Conservation (phyloP, 495 filamentous ascomycete species). For the Penicillium maclennaniae region DNA sequence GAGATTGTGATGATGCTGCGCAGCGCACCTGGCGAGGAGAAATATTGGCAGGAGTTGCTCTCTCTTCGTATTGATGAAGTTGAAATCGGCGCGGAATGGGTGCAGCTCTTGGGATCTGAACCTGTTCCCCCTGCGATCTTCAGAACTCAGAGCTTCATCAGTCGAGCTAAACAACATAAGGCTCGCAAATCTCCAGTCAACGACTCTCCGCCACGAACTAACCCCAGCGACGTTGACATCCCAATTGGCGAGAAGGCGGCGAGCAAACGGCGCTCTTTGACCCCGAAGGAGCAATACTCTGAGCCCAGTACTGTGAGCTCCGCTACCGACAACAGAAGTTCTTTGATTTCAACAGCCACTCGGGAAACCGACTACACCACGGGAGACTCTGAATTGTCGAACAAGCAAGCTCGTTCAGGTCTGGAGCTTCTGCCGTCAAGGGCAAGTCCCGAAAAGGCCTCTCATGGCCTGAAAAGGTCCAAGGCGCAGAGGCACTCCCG, state of each 20-base stretch:
- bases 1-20: slow-evolving; percentile 85
- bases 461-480: slow-evolving; percentile 48
- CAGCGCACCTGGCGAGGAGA: slow-evolving; percentile 32
- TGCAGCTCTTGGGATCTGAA: slow-evolving; percentile 70
- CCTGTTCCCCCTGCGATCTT: slow-evolving; percentile 68
- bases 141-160: slow-evolving; percentile 50
- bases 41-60: slow-evolving; percentile 78
- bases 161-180: slow-evolving; percentile 38
- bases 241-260: slow-evolving; percentile 69
- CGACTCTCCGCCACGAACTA: slow-evolving; percentile 39
- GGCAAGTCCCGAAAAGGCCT: slow-evolving; percentile 24
- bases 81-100: slow-evolving; percentile 79
- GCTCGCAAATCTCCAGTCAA: slow-evolving; percentile 28
- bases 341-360: slow-evolving; percentile 34
- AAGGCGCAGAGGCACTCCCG: slow-evolving; percentile 53
- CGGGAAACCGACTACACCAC: slow-evolving; percentile 37
- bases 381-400: slow-evolving; percentile 23
- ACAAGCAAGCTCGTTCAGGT: slow-evolving; percentile 18
- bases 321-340: slow-evolving; percentile 29
- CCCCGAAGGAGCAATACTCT: slow-evolving; percentile 32
- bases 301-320: slow-evolving; percentile 38
- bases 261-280: slow-evolving; percentile 30
- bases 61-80: slow-evolving; percentile 66
- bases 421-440: slow-evolving; percentile 29
- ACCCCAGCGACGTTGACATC: slow-evolving; percentile 56